Evolutionary conservation across 345 rosid genomes (phyloP), one percentile per base, ranked within the genome.

Genomic region (Arabidopsis thaliana): DNA sequence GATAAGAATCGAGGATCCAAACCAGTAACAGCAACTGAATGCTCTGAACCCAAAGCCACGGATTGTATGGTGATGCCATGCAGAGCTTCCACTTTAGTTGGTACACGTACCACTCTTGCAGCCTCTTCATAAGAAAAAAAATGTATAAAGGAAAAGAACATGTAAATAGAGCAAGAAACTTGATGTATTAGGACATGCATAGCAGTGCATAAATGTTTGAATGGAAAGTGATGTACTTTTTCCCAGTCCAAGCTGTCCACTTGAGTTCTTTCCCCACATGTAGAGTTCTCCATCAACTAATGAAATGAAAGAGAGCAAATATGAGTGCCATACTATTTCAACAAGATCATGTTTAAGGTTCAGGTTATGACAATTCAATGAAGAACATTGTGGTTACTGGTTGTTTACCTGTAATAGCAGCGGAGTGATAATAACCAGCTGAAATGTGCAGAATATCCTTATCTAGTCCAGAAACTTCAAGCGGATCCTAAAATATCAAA

Each of bases 201-300:
- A 46, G 58, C 57, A 56, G 23, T 13, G 45, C 13, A 12, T 61
- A 69, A 5, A 34, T 44, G 36, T 52, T 34, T 55, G 8, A 55
- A 24, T n/a, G 23, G 7, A 22, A 30, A 41, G 23, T 3, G 46
- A 62, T 1, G 69, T 89, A 94, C 97, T 91, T 87, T 87, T 94
- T 79, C 97, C 98, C 52, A 91, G 84, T 59, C 98, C 98, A 73
- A 94, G 93, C 83, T 94, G 98, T 69, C 98, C 98, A 72, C 79
- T 87, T 65, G 96, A 86, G 80, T 94, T 94, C 80, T 84, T 86
- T 67, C 98, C 97, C 98, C 97, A 94, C 89, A 84, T 82, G 74
- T 87, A 90, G 66, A 94, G 91, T 77, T 91, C 92, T 34, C 97
- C 97, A 80, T 88, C 92, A 69, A 67, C 98, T 94, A 56, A 76